Evolutionary conservation across 116 monocot species (phyloP), one percentile per base, ranked within the genome.

Genomic region (Phalaenopsis hybrid): DNA sequence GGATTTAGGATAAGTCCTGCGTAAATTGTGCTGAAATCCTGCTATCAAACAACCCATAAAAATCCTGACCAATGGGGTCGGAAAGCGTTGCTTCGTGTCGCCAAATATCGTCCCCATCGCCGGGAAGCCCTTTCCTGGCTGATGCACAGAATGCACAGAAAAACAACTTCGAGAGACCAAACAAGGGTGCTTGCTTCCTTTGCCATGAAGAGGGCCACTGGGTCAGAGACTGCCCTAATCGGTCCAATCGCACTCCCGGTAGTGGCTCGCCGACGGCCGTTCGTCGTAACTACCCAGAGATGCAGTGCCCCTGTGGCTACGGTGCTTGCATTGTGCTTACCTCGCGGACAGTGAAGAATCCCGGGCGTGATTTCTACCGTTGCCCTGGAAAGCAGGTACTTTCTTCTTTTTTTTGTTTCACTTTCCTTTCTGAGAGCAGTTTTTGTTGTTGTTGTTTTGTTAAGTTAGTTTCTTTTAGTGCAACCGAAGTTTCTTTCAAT

Each of bases 191-290:
- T 44, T 81, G 78, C 72, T 85, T 78, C 78, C 8, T 11, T 28
- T 69, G 57, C 61, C 45, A 72, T 3, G 75, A 86, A 21, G 65
- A 83, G 13, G 86, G 86, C 45, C 59, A 83, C 77, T 83, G 79
- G 67, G n/a, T 6, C 34, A 52, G 33, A 57, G 79, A 86, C 67
- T 80, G 74, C 65, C 84, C 85, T 7, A 4, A 6, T 8, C 81
- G 50, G 77, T 33, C 33, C 59, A 75, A 44, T 7, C 75, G 25
- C 21, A 61, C 4, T 31, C 1, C 67, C 5, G 41, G 44, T 5
- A 50, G 72, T 6, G 15, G 28, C 28, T 28, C 21, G 6, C 67
- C 8, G 13, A 18, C 31, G 15, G 59, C 17, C 23, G 74, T 25
- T 23, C 33, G 20, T 18, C 49, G 15, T 20, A 70, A 9, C 44